Conservation (phyloP, 2,329 filamentous ascomycete species). For the Epichloe gansuensis region DNA sequence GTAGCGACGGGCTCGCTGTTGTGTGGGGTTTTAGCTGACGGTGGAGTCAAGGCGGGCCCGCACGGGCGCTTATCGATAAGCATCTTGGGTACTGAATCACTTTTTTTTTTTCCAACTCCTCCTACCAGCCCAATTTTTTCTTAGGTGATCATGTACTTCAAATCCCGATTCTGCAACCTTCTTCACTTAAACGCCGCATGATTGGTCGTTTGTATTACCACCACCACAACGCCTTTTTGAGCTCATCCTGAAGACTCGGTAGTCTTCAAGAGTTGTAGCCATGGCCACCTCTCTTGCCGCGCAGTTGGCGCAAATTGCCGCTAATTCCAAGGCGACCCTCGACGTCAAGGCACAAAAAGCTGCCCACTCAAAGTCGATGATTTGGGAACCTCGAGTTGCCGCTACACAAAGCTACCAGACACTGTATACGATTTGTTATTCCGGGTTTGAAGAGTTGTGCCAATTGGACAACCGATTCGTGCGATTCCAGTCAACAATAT, state of each 20-base stretch:
- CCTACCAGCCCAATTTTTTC: constrained; percentile 7
- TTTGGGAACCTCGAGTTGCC: constrained; percentile 79
- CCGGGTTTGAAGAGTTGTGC: constrained; percentile 87
- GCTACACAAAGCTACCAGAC: constrained; percentile 82
- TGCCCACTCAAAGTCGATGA: constrained; percentile 83
- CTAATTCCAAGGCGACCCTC: constrained; percentile 78
- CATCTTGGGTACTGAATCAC: background rate
- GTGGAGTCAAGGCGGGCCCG: background rate
- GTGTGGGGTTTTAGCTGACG: background rate
- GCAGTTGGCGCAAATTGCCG: constrained; percentile 86
- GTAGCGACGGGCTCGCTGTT: no score
- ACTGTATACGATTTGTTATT: constrained; percentile 72
- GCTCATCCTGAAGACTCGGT: constrained; percentile 1
- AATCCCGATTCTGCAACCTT: background rate
- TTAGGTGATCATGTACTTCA: background rate
- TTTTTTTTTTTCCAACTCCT: constrained; percentile 6
- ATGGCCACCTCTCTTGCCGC: constrained; percentile 84
- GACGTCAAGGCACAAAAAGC: constrained; percentile 88
- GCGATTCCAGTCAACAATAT: constrained; percentile 64
- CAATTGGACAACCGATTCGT: constrained; percentile 69
- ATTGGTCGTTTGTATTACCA: background rate
- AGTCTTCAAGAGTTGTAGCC: constrained; percentile 13
- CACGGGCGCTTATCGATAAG: background rate
- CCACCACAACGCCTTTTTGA: background rate
- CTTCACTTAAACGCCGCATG: background rate